Conservation (phyloP, 1,284 basidiomycete genomes). For the Filobasidium uniguttulatum region DNA sequence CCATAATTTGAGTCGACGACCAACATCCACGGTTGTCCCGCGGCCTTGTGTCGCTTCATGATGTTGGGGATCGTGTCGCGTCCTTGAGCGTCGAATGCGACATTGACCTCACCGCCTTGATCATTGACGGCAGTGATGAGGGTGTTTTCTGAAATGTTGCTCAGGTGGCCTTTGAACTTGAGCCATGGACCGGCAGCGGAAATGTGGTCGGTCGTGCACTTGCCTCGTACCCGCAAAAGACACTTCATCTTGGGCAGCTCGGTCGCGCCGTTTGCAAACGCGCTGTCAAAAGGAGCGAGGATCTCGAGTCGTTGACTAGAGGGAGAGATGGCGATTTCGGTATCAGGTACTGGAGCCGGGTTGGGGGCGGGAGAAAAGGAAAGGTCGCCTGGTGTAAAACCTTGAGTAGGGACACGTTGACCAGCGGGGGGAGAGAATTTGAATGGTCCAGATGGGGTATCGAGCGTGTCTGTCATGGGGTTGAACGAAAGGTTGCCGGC, state of each 20-base stretch:
- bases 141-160: constrained; percentile 92
- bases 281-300: constrained; percentile 71
- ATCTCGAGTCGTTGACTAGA: constrained; percentile 74
- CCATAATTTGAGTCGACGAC: constrained; percentile 92
- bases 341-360: constrained; percentile 63
- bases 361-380: constrained; percentile 64
- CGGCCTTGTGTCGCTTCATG: constrained; percentile 71
- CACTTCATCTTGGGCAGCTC: constrained; percentile 75
- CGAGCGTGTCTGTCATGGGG: constrained; percentile 66
- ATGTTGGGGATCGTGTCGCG: constrained; percentile 75
- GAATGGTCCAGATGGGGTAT: constrained; percentile 65
- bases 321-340: constrained; percentile 64
- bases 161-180: constrained; percentile 88
- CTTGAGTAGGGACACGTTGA: constrained; percentile 65
- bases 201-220: constrained; percentile 98
- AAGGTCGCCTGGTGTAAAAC: constrained; percentile 66
- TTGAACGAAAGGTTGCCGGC: constrained; percentile 92
- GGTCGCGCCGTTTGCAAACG: constrained; percentile 50
- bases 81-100: constrained; percentile 58
- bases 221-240: constrained; percentile 81
- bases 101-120: constrained; percentile 78
- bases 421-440: constrained; percentile 75
- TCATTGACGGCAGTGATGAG: constrained; percentile 74
- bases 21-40: constrained; percentile 78
- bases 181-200: constrained; percentile 94